Percentiles rank a stretch among this genome's conserved stretches.
phyloP scores from a whole-genome alignment of 257 asterid genomes.

The Plantago elongata region DNA sequence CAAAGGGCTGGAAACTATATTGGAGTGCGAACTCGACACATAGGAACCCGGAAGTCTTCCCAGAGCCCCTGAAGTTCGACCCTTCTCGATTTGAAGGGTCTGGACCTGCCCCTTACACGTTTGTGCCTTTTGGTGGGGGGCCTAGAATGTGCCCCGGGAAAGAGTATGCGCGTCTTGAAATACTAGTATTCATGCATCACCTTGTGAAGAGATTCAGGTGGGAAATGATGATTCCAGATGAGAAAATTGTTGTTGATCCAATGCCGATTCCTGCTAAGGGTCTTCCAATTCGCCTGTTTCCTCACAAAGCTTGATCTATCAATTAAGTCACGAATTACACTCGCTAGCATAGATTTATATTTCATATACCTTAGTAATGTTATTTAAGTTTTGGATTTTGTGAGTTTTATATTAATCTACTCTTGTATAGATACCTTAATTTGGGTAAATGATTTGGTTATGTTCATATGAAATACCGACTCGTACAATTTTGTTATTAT shows the following conservation, averaged over 20 bases:
- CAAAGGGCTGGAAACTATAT: constrained; percentile 66
- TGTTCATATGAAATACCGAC: too few relatives aligned
- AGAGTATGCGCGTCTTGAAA: constrained; percentile 52
- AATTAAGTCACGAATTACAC: background rate
- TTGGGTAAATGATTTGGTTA: too few relatives aligned
- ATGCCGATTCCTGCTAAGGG: constrained; percentile 50
- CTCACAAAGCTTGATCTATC: constrained; percentile 28
- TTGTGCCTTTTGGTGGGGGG: constrained; percentile 60
- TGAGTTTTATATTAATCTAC: too few relatives aligned
- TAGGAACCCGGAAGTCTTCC: constrained; percentile 38
- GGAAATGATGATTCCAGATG: constrained; percentile 37
- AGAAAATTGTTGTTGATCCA: constrained; percentile 50
- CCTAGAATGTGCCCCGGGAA: constrained; percentile 60
- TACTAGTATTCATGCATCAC: constrained; percentile 53
- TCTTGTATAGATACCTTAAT: too few relatives aligned
- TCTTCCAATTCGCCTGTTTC: constrained; percentile 43
- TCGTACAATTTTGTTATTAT: too few relatives aligned
- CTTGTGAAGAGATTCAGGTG: constrained; percentile 46
- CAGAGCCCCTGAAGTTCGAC: constrained; percentile 41
- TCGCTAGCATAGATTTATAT: background rate
- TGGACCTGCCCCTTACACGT: constrained; percentile 58
- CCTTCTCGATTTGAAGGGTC: constrained; percentile 52
- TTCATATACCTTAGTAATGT: background rate
- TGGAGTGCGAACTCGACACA: constrained; percentile 54
- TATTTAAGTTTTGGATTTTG: background rate